These are phyloP conservation scores for Crotalaria pallida DNA, from an alignment of 306 rosid genomes.

Conservation along the genomic window DNA sequence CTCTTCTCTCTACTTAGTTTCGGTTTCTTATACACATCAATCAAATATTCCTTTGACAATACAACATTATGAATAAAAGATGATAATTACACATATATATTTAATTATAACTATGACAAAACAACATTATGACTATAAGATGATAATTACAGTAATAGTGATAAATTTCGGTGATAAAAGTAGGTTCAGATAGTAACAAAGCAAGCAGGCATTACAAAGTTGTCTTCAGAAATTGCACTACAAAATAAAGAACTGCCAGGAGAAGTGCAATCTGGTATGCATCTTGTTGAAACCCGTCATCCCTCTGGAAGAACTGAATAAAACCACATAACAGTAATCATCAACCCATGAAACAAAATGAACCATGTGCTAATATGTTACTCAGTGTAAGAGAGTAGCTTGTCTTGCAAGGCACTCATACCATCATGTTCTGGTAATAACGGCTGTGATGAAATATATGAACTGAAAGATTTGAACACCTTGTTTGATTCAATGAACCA, in stretches of 20 bases:
- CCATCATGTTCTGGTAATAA: background rate
- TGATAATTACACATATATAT: background rate
- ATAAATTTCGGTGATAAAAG: background rate
- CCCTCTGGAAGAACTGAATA: slow-evolving; percentile 79
- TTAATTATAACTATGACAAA: slow-evolving; percentile 15
- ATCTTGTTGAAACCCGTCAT: slow-evolving; percentile 75
- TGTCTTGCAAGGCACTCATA: background rate
- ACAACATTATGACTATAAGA: slow-evolving; percentile 11
- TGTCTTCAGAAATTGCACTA: slow-evolving; percentile 68
- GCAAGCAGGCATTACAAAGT: slow-evolving; percentile 43
- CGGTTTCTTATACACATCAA: slow-evolving; percentile 5
- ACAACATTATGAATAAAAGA: background rate
- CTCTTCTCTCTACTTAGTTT: too few species aligned
- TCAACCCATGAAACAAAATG: slow-evolving; percentile 5
- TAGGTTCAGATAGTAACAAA: background rate
- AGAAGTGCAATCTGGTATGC: slow-evolving; percentile 73
- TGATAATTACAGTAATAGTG: background rate
- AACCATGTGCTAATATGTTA: background rate
- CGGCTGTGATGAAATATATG: background rate
- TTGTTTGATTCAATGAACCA: background rate
- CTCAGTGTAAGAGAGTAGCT: background rate
- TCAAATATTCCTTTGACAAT: background rate
- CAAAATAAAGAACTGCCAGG: slow-evolving; percentile 68
- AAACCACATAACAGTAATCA: slow-evolving; percentile 7
- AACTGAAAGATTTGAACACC: background rate